Percentiles rank a stretch among this genome's conserved stretches.
These are phyloP conservation scores for Trametes gibbosa DNA, from an alignment of 768 basidiomycete species.

Conservation along the genomic window DNA sequence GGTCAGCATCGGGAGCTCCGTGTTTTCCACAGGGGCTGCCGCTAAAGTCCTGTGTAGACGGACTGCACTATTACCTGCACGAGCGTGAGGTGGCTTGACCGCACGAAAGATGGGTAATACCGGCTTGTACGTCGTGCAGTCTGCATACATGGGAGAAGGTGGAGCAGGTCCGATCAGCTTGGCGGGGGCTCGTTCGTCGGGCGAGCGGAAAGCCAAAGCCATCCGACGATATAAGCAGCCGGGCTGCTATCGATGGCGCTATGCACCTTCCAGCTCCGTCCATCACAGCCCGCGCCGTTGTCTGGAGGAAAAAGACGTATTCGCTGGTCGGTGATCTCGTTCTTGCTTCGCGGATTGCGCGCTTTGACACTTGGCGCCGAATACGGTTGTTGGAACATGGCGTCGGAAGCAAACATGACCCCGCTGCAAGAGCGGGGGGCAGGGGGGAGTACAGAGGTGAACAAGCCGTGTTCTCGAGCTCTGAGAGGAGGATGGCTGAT, in stretches of 20 bases:
- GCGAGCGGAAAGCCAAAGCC: constrained; percentile 7
- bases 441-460: constrained; percentile 10
- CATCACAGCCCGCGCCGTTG: neutral
- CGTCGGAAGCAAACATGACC: constrained; percentile 5
- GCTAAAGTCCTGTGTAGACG: too few species aligned
- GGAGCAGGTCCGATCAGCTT: neutral
- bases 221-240: neutral
- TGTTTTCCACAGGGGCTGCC: too few species aligned
- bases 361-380: neutral
- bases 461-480: constrained; percentile 15
- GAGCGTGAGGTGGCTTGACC: too few species aligned
- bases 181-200: neutral
- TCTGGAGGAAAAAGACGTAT: neutral
- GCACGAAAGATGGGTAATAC: too few species aligned
- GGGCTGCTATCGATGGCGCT: neutral
- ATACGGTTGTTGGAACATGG: neutral
- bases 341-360: neutral
- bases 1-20: too few species aligned
- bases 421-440: constrained; percentile 13
- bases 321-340: neutral
- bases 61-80: too few species aligned
- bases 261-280: neutral
- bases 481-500: neutral
- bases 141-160: neutral
- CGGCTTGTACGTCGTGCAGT: too few species aligned